Base-by-base conservation (phyloP, 768 basidiomycete species). In the Lanmaoa rubissima region DNA sequence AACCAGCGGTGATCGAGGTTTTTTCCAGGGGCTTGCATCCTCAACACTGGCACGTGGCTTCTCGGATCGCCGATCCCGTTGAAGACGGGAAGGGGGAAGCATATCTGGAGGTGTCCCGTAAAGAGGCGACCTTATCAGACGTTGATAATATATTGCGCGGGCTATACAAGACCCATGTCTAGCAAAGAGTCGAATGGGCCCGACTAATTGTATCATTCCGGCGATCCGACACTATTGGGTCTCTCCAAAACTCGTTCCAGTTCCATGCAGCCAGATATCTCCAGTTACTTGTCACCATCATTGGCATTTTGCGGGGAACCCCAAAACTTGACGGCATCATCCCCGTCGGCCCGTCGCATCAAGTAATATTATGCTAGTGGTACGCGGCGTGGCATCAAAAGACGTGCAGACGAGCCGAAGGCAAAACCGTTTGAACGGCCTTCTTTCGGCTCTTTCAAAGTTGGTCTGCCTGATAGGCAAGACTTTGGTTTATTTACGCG, bases 91-190 rank as follows among this genome's bases (percentile, higher is more conserved):
- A 77, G 35, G 82, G 79, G 17, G 82, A 82, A 54, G 80, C 87
- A 42, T 90, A 82, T 65, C 75, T 92, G 74, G 86, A 90, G 64
- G 82, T 91, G 41, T 84, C 85, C 49, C 81, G 87, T 71, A 93
- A 93, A 72, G 91, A 93, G 72, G 79, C 86, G 42, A 92, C 82
- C 57, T 71, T 93, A 42, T 80, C 87, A n/a, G 91, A 92, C 66
- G 89, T 90, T 38, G 91, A 92, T 70, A 92, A 92, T 69, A 84
- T 84, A 57, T 67, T 92, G 34, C 71, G 59, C 38, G 65, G 60
- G 24, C 48, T 73, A 51, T 72, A 67, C 61, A 72, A 61, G 61
- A 59, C 57, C 31, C 53, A 61, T 57, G 35, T 54, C 45, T 64
- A 69, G 31, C 34, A 51, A 36, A 53, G 43, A 39, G 39, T n/a